These are phyloP conservation scores for Pythium folliculosum DNA, from an alignment of 352 stramenopile genomes.

Conservation along the genomic window DNA sequence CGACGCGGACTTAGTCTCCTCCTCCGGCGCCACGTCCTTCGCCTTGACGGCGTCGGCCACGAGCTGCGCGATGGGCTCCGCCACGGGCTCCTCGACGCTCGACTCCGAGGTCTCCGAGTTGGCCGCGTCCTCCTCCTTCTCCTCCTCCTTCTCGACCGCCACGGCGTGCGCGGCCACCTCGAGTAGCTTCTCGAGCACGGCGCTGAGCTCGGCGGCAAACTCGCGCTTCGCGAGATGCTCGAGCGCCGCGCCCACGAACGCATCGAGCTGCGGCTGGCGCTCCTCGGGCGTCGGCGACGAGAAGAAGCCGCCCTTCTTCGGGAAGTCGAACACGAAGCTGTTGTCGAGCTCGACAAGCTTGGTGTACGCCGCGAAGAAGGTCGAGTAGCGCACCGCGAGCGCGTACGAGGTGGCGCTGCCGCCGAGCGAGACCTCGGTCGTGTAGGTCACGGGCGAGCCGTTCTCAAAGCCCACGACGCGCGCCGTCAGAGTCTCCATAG, in stretches of 20 bases:
- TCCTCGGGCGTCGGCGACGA: slow-evolving; percentile 56
- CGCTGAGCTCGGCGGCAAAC: slow-evolving; percentile 41
- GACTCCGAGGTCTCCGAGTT: slow-evolving; percentile 26
- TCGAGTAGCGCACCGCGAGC: slow-evolving; percentile 63
- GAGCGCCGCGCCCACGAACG: slow-evolving; percentile 60
- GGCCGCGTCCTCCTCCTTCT: slow-evolving; percentile 20
- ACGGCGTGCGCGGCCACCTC: slow-evolving; percentile 41
- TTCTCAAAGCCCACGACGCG: slow-evolving; percentile 52
- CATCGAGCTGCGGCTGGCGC: slow-evolving; percentile 60
- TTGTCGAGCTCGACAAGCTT: slow-evolving; percentile 47
- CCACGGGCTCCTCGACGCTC: slow-evolving; percentile 15
- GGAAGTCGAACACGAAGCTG: slow-evolving; percentile 61
- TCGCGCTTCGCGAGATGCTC: slow-evolving; percentile 49
- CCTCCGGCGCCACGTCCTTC: slow-evolving; percentile 22
- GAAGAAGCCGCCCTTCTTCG: slow-evolving; percentile 63
- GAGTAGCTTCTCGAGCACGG: slow-evolving; percentile 57
- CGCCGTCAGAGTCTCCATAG: slow-evolving; percentile 29
- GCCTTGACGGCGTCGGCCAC: slow-evolving; percentile 15
- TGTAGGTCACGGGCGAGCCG: slow-evolving; percentile 55
- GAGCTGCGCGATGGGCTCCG: slow-evolving; percentile 17
- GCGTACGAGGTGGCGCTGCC: slow-evolving; percentile 35
- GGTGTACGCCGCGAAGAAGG: slow-evolving; percentile 61
- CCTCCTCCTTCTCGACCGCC: slow-evolving; percentile 22
- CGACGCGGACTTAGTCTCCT: slow-evolving; percentile 17
- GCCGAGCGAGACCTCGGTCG: slow-evolving; percentile 43